phyloP scores from a whole-genome alignment of 2,329 filamentous ascomycete genomes.

The Samsoniella hepiali region DNA sequence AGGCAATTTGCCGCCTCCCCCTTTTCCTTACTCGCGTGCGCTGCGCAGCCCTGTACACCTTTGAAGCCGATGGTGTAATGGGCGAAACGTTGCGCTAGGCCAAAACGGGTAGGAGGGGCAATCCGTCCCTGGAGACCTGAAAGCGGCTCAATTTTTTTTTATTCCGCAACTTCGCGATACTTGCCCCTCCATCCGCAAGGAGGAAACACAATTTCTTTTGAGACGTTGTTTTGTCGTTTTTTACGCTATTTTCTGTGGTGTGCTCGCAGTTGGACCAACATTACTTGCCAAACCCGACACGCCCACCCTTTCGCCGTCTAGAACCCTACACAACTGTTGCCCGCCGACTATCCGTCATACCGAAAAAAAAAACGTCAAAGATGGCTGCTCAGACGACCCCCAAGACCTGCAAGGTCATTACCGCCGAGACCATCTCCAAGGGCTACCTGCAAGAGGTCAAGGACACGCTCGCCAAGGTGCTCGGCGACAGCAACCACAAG shows the following conservation, averaged over 20 bases:
- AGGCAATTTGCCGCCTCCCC: not conserved
- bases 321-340: not conserved
- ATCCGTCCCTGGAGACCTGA: not conserved
- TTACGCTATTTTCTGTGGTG: not conserved
- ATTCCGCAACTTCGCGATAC: slow-evolving; percentile 10
- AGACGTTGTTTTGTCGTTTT: not conserved
- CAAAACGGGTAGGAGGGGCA: slow-evolving; percentile 33
- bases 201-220: not conserved
- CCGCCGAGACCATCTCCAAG: slow-evolving; percentile 84
- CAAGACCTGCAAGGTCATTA: slow-evolving; percentile 86
- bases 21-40: not conserved
- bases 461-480: slow-evolving; percentile 68
- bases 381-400: slow-evolving; percentile 11
- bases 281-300: not conserved
- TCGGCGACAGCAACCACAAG: slow-evolving; percentile 50
- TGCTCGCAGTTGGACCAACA: not conserved
- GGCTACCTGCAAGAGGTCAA: slow-evolving; percentile 73
- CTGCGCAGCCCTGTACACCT: not conserved
- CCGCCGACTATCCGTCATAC: not conserved
- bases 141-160: slow-evolving; percentile 26
- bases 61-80: not conserved
- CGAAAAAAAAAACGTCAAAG: not conserved
- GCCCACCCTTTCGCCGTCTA: not conserved
- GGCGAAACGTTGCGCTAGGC: slow-evolving; percentile 21
- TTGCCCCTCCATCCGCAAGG: slow-evolving; percentile 10